Base-by-base conservation (phyloP, 2,329 filamentous ascomycete species). In the Monascus ruber region DNA sequence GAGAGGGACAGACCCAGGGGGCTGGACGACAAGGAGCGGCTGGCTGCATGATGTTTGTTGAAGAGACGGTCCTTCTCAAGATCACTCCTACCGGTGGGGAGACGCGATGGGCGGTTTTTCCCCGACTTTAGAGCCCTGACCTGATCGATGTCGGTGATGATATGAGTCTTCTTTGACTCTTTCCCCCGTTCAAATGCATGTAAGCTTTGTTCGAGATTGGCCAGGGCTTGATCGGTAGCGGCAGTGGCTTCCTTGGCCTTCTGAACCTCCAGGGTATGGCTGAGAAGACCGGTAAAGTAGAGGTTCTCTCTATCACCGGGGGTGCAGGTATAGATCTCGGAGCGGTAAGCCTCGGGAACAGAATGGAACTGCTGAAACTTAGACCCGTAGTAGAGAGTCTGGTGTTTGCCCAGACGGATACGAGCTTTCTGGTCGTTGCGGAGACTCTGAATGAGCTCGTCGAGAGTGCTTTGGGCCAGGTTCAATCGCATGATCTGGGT, bases 141-240 rank as follows among this genome's bases (percentile, higher is more conserved):
- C 41, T 66, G 56, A 46, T 60, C 53, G 27, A 60, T 55, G 34
- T 52, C 52, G 11, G 55, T 56, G 39, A 66, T 60, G 29, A 65
- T 50, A 38, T 59, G 58, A 2, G 62, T 64, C 64, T 72, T 73
- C 55, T 74, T 76, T 31, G 74, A 74, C 56, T 77, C 70, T 58
- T 77, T 78, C 47, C 76, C 69, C 51, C 77, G 67, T 51, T 77
- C 67, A 37, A 75, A 69, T 24, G 73, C 71, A 43, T 70, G 76
- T 55, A 81, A 65, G 50, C 68, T 77, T 54, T 68, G 74, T 56
- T 77, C 71, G 39, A 81, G 64, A 31, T 68, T 70, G 38, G 73
- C 73, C 56, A 80, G 58, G 26, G 77, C 77, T 43, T 72, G 70
- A 55, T 81, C 77, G 31, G 70, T 70, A 44, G 71, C 72, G 26